Conservation (phyloP, 108 stramenopile genomes). For the Schizochytrium sp. region DNA sequence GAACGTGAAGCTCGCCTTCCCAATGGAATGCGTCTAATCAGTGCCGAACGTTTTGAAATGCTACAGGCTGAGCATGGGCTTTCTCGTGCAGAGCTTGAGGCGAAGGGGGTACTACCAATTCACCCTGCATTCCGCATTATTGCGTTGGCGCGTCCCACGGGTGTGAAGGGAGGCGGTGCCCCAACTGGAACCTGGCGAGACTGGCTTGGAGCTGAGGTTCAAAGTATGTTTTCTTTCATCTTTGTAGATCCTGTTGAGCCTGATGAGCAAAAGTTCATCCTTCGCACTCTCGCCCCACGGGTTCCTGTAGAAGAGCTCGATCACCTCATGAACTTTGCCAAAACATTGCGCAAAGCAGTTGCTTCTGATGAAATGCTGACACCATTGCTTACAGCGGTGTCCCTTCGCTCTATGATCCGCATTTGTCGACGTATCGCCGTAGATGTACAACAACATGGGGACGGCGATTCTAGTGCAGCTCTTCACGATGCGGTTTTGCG, state of each 20-base stretch:
- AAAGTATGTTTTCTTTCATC: constrained; percentile 61
- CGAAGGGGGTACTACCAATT: constrained; percentile 46
- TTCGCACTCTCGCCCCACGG: constrained; percentile 34
- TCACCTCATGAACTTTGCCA: constrained; percentile 42
- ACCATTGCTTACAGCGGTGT: constrained; percentile 28
- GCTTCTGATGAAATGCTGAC: constrained; percentile 49
- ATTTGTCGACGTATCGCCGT: constrained; percentile 57
- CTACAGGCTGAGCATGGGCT: constrained; percentile 13
- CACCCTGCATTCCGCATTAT: constrained; percentile 64
- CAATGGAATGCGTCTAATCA: constrained; percentile 29
- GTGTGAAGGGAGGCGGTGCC: constrained; percentile 41
- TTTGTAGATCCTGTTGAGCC: background rate
- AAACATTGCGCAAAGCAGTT: background rate
- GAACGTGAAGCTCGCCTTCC: constrained; percentile 39
- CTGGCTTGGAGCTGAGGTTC: constrained; percentile 60
- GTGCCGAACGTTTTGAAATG: constrained; percentile 40
- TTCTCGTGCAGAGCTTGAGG: constrained; percentile 24
- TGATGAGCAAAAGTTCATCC: constrained; percentile 57
- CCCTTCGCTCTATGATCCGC: constrained; percentile 54
- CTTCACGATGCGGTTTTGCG: constrained; percentile 45
- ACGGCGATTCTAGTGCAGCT: background rate
- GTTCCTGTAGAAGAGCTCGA: constrained; percentile 45
- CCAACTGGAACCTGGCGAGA: constrained; percentile 40
- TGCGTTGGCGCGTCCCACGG: constrained; percentile 49
- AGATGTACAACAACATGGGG: constrained; percentile 23